These are phyloP conservation scores for Cercophora sp. DNA, from an alignment of 495 filamentous ascomycete genomes.

Conservation along the genomic window DNA sequence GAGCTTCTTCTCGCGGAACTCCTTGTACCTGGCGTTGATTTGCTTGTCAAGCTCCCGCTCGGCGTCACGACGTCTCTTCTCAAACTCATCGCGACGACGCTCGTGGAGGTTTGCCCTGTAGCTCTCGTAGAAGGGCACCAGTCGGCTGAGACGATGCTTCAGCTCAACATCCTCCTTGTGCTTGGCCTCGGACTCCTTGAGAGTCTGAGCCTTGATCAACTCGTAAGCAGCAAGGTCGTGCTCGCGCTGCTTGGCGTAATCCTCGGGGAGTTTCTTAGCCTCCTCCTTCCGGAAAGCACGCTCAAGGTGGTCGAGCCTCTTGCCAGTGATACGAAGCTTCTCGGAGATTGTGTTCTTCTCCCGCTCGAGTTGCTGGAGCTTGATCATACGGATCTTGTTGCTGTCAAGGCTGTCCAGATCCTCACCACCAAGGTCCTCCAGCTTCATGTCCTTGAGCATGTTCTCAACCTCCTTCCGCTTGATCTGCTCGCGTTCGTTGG, in stretches of 20 bases:
- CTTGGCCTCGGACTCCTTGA: constrained; percentile 77
- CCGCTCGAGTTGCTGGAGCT: constrained; percentile 90
- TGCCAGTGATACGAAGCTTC: constrained; percentile 83
- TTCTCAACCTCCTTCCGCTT: constrained; percentile 92
- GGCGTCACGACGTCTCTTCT: constrained; percentile 82
- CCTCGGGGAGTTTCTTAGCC: constrained; percentile 80
- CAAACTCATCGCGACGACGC: constrained; percentile 90
- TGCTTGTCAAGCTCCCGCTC: constrained; percentile 86
- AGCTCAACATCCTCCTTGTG: constrained; percentile 84
- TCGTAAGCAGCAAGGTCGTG: constrained; percentile 79
- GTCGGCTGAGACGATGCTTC: constrained; percentile 81
- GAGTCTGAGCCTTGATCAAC: constrained; percentile 64
- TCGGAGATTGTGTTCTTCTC: constrained; percentile 94
- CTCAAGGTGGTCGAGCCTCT: constrained; percentile 96
- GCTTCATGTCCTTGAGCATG: constrained; percentile 90
- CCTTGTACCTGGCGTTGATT: constrained; percentile 80
- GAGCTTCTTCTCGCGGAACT: constrained; percentile 67
- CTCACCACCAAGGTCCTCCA: constrained; percentile 75
- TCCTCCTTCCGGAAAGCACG: constrained; percentile 95
- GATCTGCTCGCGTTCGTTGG: constrained; percentile 86
- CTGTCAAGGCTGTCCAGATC: constrained; percentile 77
- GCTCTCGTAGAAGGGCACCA: constrained; percentile 73
- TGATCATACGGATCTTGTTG: constrained; percentile 85
- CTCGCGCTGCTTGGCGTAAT: constrained; percentile 82
- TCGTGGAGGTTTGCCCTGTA: constrained; percentile 78